phyloP scores from a whole-genome alignment of 2,329 filamentous ascomycete genomes.

The Clarireedia homoeocarpa region DNA sequence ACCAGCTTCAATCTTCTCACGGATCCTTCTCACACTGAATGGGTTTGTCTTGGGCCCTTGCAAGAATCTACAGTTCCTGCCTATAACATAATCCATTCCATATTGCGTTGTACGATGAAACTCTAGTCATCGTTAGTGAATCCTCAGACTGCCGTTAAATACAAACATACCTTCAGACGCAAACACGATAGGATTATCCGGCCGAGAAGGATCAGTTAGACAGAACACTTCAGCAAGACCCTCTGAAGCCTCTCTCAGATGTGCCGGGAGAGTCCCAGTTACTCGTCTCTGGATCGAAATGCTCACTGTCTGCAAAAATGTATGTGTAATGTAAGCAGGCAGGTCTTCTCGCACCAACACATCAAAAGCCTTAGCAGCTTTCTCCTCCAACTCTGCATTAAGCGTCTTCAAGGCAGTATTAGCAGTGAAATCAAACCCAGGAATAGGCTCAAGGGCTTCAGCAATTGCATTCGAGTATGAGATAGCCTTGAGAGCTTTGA shows the following conservation, averaged over 20 bases:
- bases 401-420: slow-evolving; percentile 42
- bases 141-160: neutral
- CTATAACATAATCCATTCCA: slow-evolving; percentile 63
- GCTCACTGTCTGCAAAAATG: slow-evolving; percentile 63
- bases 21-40: slow-evolving; percentile 52
- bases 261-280: slow-evolving; percentile 55
- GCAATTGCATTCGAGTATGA: slow-evolving; percentile 63
- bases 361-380: slow-evolving; percentile 57
- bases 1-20: slow-evolving; percentile 52
- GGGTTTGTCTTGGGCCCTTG: slow-evolving; percentile 66
- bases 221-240: slow-evolving; percentile 72
- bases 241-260: slow-evolving; percentile 62
- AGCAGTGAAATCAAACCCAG: slow-evolving; percentile 47
- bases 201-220: slow-evolving; percentile 63
- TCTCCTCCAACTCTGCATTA: slow-evolving; percentile 53
- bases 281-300: slow-evolving; percentile 60
- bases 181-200: slow-evolving; percentile 71
- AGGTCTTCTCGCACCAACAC: slow-evolving; percentile 59
- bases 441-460: slow-evolving; percentile 48
- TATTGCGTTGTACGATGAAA: slow-evolving; percentile 71
- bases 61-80: slow-evolving; percentile 70
- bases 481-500: slow-evolving; percentile 65
- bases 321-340: slow-evolving; percentile 63
- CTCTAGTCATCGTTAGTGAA: slow-evolving; percentile 37
- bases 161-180: slow-evolving; percentile 56